Evolutionary conservation across 1,139 yeast genomes (phyloP), one percentile per base, ranked within the genome.

Genomic region (Saccharomyces hybrid): DNA sequence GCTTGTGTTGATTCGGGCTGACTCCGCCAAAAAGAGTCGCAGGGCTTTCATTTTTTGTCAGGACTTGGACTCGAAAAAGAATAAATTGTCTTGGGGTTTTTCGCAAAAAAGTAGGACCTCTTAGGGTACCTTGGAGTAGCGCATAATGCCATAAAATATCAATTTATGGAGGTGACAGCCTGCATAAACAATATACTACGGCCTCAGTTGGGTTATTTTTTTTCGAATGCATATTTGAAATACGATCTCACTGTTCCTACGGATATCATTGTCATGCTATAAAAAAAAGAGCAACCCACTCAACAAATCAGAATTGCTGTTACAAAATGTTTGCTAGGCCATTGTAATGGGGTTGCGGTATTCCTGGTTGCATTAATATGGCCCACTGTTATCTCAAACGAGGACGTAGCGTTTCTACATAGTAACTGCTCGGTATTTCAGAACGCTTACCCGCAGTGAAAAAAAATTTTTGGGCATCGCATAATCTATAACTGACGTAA

Each of bases 391-490:
- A 11, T 9, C 6, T 38, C 44, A 38, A 38, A 38, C 23, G 44
- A 38, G 44, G n/a, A 38, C 7, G 25, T 16, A 5, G 25, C n/a
- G 13, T 16, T 9, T 14, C 23, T 16, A 9, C 9, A 9, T 16
- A 9, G n/a, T 2, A 11, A 19, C 7, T 16, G 25, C 44, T 5
- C 19, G 19, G 13, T 16, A 5, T 38, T 38, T 26, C 1, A 11
- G 44, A 25, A 6, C 25, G 3, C 44, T 38, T 38, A 38, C 44
- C 44, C 44, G 44, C 19, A 19, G 23, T 38, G 44, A 19, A 38
- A 38, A 34, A 38, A 38, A 38, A 32, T 32, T 38, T 38, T 38
- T 38, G 44, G 44, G 44, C 44, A 38, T 38, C 44, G 44, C 44
- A 38, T 38, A 38, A 38, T 23, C 44, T 19, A 16, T 38, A 3